A percentile compares a stretch with the other conserved stretches of the same genome.
Evolutionary conservation across 2,329 filamentous ascomycete species (phyloP).

Genomic region (Didymella arachidicola): DNA sequence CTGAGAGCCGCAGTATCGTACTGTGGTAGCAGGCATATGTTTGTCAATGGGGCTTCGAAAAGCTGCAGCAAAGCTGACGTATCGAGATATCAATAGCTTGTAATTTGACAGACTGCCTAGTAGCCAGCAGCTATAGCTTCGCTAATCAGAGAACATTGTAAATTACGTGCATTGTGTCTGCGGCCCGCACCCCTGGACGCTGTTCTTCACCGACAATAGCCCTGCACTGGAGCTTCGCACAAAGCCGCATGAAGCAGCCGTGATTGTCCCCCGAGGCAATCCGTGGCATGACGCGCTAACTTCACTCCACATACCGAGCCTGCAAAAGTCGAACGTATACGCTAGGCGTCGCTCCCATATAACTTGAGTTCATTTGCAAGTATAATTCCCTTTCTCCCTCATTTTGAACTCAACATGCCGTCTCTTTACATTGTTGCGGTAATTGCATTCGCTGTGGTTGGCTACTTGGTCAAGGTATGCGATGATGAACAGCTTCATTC

Average conservation of each 20-base stretch:
- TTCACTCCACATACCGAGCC: conserved; percentile 11
- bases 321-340: not conserved
- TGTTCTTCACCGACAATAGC: too few relatives aligned
- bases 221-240: not conserved
- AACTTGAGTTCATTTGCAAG: not conserved
- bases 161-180: too few relatives aligned
- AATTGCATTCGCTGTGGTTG: not conserved
- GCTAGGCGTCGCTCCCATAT: not conserved
- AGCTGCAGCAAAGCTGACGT: too few relatives aligned
- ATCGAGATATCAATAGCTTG: too few relatives aligned
- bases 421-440: conserved; percentile 3
- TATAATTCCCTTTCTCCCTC: not conserved
- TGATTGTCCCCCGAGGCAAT: not conserved
- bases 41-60: too few relatives aligned
- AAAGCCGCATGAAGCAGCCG: not conserved
- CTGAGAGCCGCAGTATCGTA: not conserved
- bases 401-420: not conserved
- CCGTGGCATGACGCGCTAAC: not conserved
- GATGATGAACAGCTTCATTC: too few relatives aligned
- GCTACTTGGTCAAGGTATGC: conserved; percentile 1
- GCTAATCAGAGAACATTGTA: too few relatives aligned
- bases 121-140: too few relatives aligned
- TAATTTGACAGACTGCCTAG: too few relatives aligned
- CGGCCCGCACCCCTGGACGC: too few relatives aligned
- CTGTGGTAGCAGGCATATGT: too few relatives aligned